Evolutionary conservation across 73 alveolate genomes (phyloP).

Genomic region (Loxodes magnus): DNA sequence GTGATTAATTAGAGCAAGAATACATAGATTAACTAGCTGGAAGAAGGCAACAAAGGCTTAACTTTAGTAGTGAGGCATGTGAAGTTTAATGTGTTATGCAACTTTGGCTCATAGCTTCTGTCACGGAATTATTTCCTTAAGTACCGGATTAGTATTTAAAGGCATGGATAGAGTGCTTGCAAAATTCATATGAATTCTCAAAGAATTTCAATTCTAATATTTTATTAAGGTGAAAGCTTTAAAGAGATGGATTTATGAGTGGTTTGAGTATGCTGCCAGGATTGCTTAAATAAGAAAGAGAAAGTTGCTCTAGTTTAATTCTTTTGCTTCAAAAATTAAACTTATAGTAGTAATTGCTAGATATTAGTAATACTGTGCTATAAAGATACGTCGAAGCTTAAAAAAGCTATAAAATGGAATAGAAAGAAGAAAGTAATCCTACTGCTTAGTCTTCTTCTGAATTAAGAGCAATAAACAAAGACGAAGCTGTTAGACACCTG

Average conservation of each 20-base stretch:
- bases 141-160: conserved; percentile 8
- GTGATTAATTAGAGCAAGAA: too few species aligned
- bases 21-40: neutral
- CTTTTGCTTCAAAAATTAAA: too few species aligned
- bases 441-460: too few species aligned
- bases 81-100: conserved; percentile 31
- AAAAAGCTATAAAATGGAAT: too few species aligned
- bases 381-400: too few species aligned
- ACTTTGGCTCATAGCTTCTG: conserved; percentile 21
- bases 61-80: conserved; percentile 25
- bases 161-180: conserved; percentile 13
- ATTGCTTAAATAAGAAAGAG: conserved; percentile 28
- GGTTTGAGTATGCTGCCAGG: conserved; percentile 41
- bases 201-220: conserved; percentile 30
- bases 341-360: too few species aligned
- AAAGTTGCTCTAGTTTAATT: conserved; percentile 17
- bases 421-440: too few species aligned
- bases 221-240: conserved; percentile 23
- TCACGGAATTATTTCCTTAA: conserved; percentile 12
- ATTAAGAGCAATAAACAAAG: too few species aligned
- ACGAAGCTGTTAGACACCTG: too few species aligned
- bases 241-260: conserved; percentile 45
- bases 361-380: too few species aligned
- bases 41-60: conserved; percentile 1
- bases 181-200: conserved; percentile 28